These are phyloP conservation scores for Neurospora pannonica DNA, from an alignment of 495 filamentous ascomycete species.

Conservation along the genomic window DNA sequence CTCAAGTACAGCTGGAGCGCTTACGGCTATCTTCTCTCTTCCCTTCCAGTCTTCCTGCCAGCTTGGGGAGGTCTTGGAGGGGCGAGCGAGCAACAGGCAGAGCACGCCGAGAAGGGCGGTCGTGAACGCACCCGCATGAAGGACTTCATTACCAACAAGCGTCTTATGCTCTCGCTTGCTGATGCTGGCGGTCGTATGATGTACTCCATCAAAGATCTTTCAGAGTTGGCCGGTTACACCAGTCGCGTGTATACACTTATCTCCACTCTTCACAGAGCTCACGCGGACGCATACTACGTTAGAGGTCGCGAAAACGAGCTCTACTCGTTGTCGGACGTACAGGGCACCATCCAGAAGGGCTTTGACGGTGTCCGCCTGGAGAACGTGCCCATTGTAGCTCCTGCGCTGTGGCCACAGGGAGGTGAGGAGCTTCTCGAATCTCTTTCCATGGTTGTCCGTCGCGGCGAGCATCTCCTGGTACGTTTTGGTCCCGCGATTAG, in stretches of 20 bases:
- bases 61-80: constrained; percentile 84
- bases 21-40: constrained; percentile 88
- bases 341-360: constrained; percentile 85
- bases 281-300: constrained; percentile 76
- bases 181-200: constrained; percentile 97
- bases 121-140: constrained; percentile 84
- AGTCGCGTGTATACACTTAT: constrained; percentile 93
- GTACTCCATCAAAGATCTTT: constrained; percentile 98
- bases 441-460: constrained; percentile 75
- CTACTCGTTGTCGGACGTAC: constrained; percentile 80
- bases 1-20: constrained; percentile 98
- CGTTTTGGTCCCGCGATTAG: neutral
- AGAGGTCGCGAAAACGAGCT: constrained; percentile 63
- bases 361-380: constrained; percentile 93
- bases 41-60: constrained; percentile 88
- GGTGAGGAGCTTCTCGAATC: constrained; percentile 88
- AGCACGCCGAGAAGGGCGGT: constrained; percentile 33
- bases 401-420: constrained; percentile 69
- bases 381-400: constrained; percentile 86
- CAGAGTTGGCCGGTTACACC: constrained; percentile 90
- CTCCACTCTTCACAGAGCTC: constrained; percentile 85
- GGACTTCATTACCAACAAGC: constrained; percentile 98
- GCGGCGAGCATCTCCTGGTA: constrained; percentile 79
- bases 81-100: constrained; percentile 48
- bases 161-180: constrained; percentile 93